Evolutionary conservation across 768 basidiomycete genomes (phyloP).

Genomic region (Neoboletus subvelutipes): DNA sequence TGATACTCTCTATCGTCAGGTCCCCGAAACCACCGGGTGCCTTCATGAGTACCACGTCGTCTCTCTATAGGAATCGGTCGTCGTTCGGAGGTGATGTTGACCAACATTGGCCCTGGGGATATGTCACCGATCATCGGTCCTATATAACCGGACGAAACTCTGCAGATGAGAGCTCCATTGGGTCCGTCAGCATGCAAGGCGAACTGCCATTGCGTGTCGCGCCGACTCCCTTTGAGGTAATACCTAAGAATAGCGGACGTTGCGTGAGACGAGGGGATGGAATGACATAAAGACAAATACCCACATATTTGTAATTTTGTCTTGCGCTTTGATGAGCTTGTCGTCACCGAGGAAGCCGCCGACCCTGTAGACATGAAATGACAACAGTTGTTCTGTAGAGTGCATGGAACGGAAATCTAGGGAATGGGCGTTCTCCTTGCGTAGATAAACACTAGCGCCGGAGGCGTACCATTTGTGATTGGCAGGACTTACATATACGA

Average conservation of each 20-base stretch:
- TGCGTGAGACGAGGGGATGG: not conserved
- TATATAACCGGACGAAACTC: slow-evolving; percentile 21
- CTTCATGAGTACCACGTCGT: slow-evolving; percentile 7
- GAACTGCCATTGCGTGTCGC: slow-evolving; percentile 19
- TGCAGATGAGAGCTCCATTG: slow-evolving; percentile 20
- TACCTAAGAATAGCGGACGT: slow-evolving; percentile 16
- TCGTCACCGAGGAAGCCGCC: slow-evolving; percentile 27
- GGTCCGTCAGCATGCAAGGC: slow-evolving; percentile 19
- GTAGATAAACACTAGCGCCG: not conserved
- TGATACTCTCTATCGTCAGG: slow-evolving; percentile 22
- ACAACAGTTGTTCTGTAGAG: slow-evolving; percentile 6
- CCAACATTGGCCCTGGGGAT: slow-evolving; percentile 5
- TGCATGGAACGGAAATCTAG: not conserved
- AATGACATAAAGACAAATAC: slow-evolving; percentile 1
- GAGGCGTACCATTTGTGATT: not conserved
- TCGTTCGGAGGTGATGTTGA: slow-evolving; percentile 18
- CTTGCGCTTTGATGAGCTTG: slow-evolving; percentile 26
- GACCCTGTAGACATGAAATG: slow-evolving; percentile 28
- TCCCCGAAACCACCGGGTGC: slow-evolving; percentile 26
- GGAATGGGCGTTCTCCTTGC: not conserved
- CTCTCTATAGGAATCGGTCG: slow-evolving; percentile 9
- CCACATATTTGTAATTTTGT: slow-evolving; percentile 22
- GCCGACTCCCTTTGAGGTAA: slow-evolving; percentile 20
- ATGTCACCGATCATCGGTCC: slow-evolving; percentile 11
- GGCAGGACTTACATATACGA: not conserved